Base-by-base conservation (phyloP, 2,329 filamentous ascomycete genomes). In the Cladosporium phlei region DNA sequence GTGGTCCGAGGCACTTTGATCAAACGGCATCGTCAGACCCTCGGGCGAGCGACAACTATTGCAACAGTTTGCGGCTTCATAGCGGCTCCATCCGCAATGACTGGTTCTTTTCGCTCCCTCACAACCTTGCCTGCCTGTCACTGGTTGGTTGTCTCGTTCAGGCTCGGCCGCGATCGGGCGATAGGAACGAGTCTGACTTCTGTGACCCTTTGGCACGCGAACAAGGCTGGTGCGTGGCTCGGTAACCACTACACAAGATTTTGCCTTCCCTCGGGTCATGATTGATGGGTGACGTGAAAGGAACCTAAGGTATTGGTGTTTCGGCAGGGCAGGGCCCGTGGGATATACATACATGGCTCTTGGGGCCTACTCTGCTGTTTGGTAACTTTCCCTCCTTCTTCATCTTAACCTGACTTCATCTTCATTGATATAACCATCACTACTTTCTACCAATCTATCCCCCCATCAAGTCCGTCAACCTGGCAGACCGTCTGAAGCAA, bases 401-500 rank as follows among this genome's bases (percentile, higher is more conserved):
- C n/a, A 3, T 10, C 10, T 19, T n/a, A n/a, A n/a, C n/a, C n/a
- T n/a, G n/a, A n/a, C n/a, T n/a, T n/a, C n/a, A n/a, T n/a, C n/a
- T n/a, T n/a, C n/a, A n/a, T n/a, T n/a, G n/a, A n/a, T n/a, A n/a
- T n/a, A n/a, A n/a, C n/a, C n/a, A n/a, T n/a, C n/a, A n/a, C n/a
- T n/a, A n/a, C n/a, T n/a, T n/a, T n/a, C n/a, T n/a, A n/a, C n/a
- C n/a, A n/a, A n/a, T n/a, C n/a, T n/a, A n/a, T n/a, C n/a, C n/a
- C n/a, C n/a, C n/a, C 25, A 16, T 21, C 6, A 16, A 16, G 10
- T 11, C 17, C 10, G 38, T 85, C 29, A 63, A 54, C 47, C 61
- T 65, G 62, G 62, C 62, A 47, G 61, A 64, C 48, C 56, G 56
- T 47, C 38, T 65, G 45, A 65, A 63, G 51, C 57, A 61, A 53